Evolutionary conservation across 78 protist genomes (phyloP).

Genomic region (Dictyostelium firmibasis): DNA sequence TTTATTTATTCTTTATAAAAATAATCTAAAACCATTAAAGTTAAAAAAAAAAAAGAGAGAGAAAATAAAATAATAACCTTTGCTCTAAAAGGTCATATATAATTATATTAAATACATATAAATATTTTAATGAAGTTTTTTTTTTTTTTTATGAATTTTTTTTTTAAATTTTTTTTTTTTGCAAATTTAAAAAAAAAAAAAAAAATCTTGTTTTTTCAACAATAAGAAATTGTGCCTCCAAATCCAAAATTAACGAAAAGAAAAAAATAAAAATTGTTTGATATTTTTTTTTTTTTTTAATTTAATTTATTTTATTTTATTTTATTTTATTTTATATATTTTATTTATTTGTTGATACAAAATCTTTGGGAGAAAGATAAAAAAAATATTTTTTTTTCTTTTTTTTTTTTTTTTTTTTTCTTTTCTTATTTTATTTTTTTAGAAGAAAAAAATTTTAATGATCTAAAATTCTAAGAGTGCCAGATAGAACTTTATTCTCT

Average conservation of each 20-base stretch:
- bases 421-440: background rate
- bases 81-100: background rate
- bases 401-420: background rate
- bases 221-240: background rate
- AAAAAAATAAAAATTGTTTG: background rate
- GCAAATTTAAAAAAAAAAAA: background rate
- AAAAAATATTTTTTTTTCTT: background rate
- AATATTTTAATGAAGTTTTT: background rate
- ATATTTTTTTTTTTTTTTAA: too few species aligned
- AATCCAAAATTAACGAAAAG: too few species aligned
- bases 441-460: constrained; percentile 33
- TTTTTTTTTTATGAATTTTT: background rate
- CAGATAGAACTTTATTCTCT: constrained; percentile 93
- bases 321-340: too few species aligned
- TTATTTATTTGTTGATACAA: background rate
- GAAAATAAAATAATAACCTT: background rate
- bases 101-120: too few species aligned
- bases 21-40: too few species aligned
- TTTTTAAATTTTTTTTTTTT: background rate
- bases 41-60: too few species aligned
- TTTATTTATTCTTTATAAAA: too few species aligned
- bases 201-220: background rate
- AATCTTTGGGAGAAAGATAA: background rate
- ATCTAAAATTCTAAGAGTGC: constrained; percentile 87
- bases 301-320: too few species aligned